These are phyloP conservation scores for Zygosaccharomyces lentus DNA, from an alignment of 805 yeast species.

Conservation along the genomic window DNA sequence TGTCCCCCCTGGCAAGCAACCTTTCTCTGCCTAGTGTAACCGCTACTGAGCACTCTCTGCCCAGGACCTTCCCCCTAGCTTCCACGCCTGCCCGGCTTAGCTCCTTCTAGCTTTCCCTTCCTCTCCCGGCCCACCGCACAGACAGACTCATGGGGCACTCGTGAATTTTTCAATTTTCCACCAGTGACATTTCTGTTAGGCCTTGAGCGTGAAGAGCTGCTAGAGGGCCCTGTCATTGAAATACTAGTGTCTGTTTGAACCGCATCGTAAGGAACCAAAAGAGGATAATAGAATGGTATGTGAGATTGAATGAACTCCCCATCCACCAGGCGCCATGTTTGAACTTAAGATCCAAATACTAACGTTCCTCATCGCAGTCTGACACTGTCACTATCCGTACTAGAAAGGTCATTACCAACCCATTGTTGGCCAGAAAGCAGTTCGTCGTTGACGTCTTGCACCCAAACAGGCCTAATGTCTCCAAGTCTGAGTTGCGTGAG, in stretches of 20 bases:
- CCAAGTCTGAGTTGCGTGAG: constrained; percentile 99
- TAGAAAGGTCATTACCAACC: constrained; percentile 97
- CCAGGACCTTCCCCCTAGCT: not conserved
- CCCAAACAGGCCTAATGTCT: constrained; percentile 98
- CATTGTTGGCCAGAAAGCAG: constrained; percentile 98
- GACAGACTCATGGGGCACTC: not conserved
- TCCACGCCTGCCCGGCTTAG: not conserved
- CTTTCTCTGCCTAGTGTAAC: not conserved
- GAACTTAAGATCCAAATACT: not conserved
- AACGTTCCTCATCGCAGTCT: constrained; percentile 49
- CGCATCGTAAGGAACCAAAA: constrained; percentile 6
- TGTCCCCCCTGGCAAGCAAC: no score
- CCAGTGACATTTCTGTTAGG: not conserved
- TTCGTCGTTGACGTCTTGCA: constrained; percentile 98
- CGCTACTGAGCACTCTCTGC: not conserved
- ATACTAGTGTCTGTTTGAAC: not conserved
- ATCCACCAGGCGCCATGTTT: not conserved
- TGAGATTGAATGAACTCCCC: not conserved
- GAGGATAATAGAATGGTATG: constrained; percentile 5
- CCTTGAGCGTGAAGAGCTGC: constrained; percentile 1
- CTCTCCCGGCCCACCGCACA: not conserved
- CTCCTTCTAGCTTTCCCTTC: not conserved
- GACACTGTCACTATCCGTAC: constrained; percentile 99
- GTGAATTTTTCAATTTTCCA: constrained; percentile 7
- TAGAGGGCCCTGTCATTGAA: constrained; percentile 1